Evolutionary conservation across 345 rosid genomes (phyloP), one percentile per base, ranked within the genome.

Genomic region (Ailanthus altissimus): DNA sequence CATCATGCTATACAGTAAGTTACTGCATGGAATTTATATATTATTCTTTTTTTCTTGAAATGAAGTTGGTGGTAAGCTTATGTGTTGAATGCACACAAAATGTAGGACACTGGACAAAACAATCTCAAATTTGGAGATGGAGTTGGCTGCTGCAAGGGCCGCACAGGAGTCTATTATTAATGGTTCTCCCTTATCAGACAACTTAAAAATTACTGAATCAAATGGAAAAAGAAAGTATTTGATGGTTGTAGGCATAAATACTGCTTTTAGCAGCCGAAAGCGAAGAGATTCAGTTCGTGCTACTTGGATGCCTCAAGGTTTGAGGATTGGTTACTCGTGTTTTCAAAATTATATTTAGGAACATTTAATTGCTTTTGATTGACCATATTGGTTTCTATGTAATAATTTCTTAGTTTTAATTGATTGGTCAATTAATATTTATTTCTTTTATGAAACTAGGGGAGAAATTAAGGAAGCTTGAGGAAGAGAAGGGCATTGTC

Each of bases 301-400:
- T 57, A 92, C 97, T 72, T 95, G 99, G 99, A 92, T 95, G 97
- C 98, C 98, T 84, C 99, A 86, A 64, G 97, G 99, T 95, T 78
- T 70, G 84, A 78, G 15, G 53, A 75, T 83, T 76, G 10, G 45
- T 70, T 77, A 12, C 14, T 36, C 14, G 43, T 23, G 4, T 23
- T 18, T 70, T 20, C 62, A 65, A 72, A n/a, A 43, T 15, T 38
- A n/a, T 46, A 64, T 38, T 47, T 58, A 8, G 11, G 26, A 59
- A 23, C 14, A 3, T 38, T 12, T 62, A 38, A 54, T 28, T 54
- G 43, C 36, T 32, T 49, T 60, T 53, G 4, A 57, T 7, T 59
- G 51, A n/a, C 43, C 28, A 26, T 78, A 25, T 8, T 36, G 10
- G 56, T 50, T 74, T 69, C 49, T 28, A 18, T 60, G 7, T 51